Evolutionary conservation across 2,329 filamentous ascomycete genomes (phyloP).

Genomic region (Aspergillus carbonarius): DNA sequence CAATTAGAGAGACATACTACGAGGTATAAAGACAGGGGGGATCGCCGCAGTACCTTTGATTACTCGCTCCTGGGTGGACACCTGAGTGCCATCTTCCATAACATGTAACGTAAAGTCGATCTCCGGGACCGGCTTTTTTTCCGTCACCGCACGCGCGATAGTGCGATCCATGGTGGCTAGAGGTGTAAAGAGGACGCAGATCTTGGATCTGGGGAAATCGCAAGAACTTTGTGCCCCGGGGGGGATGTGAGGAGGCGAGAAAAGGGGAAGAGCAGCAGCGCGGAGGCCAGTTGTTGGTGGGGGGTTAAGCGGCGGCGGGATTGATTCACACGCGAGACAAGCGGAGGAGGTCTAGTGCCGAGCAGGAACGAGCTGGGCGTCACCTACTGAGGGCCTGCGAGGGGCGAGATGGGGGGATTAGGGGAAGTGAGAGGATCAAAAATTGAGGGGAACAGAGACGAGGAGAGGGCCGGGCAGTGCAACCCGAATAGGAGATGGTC

Average conservation of each 20-base stretch:
- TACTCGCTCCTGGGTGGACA: constrained; percentile 92
- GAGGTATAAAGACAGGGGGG: not conserved
- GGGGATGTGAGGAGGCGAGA: constrained; percentile 1
- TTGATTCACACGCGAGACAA: constrained; percentile 2
- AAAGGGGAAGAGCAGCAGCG: constrained; percentile 8
- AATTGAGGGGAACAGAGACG: constrained; percentile 15
- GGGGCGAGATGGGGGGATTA: constrained; percentile 3
- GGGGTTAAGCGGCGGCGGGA: constrained; percentile 6
- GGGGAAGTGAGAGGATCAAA: constrained; percentile 9
- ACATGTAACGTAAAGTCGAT: constrained; percentile 98
- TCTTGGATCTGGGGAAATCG: constrained; percentile 12
- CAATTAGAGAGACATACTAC: constrained; percentile 11
- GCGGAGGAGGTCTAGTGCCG: not conserved
- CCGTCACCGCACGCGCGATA: constrained; percentile 83
- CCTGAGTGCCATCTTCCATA: constrained; percentile 95
- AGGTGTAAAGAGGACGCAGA: constrained; percentile 6
- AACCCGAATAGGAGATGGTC: constrained; percentile 1
- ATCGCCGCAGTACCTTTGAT: constrained; percentile 74
- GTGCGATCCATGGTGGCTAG: constrained; percentile 40
- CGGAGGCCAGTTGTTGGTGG: constrained; percentile 7
- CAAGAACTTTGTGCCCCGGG: constrained; percentile 14
- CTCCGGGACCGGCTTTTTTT: constrained; percentile 94
- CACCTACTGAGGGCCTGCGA: not conserved
- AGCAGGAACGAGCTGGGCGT: not conserved
- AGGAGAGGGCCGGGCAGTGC: constrained; percentile 14